A percentile compares a stretch with the other conserved stretches of the same genome.
These are phyloP conservation scores for Heliophila coronopifolia DNA, from an alignment of 441 rosid species.

Conservation along the genomic window DNA sequence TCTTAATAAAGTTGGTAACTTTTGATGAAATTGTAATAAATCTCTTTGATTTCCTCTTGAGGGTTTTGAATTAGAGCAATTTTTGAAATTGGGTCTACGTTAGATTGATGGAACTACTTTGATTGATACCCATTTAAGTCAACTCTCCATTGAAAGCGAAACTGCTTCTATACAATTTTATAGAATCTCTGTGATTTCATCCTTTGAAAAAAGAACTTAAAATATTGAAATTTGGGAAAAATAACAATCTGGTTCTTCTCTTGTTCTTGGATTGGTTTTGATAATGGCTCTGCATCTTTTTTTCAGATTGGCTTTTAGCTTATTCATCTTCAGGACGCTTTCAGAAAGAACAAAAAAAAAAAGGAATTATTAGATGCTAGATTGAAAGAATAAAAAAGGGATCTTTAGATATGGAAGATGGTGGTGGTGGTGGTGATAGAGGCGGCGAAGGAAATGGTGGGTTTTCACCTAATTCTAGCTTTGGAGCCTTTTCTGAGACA, in stretches of 20 bases:
- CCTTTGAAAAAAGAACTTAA: not conserved
- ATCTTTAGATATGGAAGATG: constrained; percentile 49
- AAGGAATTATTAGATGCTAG: no score
- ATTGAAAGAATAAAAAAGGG: not conserved
- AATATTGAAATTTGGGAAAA: not conserved
- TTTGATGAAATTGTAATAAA: not conserved
- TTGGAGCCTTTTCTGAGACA: constrained; percentile 38
- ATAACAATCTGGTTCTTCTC: constrained; percentile 27
- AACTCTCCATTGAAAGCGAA: constrained; percentile 23
- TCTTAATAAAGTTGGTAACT: constrained; percentile 35
- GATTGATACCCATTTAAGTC: constrained; percentile 29
- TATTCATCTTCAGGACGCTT: constrained; percentile 45
- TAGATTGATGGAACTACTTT: no score
- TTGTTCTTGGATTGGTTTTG: constrained; percentile 59
- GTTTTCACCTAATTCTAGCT: constrained; percentile 35
- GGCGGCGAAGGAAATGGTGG: constrained; percentile 18
- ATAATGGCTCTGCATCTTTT: constrained; percentile 55
- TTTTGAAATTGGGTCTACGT: no score
- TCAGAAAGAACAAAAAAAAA: no score
- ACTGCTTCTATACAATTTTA: constrained; percentile 4
- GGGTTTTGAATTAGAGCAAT: constrained; percentile 4
- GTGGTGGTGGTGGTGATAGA: constrained; percentile 29
- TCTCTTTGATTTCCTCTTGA: constrained; percentile 13
- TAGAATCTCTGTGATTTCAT: constrained; percentile 14
- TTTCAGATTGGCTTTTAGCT: constrained; percentile 49